A percentile compares a stretch with the other conserved stretches of the same genome.
Evolutionary conservation across 176 grass and related monocot genomes (phyloP).

Genomic region (Oryza meridionalis): DNA sequence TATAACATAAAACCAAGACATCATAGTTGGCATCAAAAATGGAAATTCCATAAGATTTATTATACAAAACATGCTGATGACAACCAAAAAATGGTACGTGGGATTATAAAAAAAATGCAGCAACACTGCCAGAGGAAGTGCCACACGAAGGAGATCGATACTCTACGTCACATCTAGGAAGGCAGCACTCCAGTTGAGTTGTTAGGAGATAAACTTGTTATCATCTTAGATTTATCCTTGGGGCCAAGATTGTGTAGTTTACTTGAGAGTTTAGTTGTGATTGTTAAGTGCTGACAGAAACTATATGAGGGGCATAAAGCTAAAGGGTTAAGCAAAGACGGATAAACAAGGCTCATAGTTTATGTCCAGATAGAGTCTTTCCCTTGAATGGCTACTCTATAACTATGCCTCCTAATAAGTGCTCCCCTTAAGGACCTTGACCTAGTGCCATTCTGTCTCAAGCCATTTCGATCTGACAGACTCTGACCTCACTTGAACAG

Average conservation of each 20-base stretch:
- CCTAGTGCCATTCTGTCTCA: neutral
- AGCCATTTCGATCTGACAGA: neutral
- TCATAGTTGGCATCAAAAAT: constrained; percentile 21
- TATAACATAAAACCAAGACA: neutral
- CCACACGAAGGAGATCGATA: neutral
- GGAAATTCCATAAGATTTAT: constrained; percentile 31
- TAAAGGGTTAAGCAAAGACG: neutral
- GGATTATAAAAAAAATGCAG: neutral
- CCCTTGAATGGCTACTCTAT: too few species aligned
- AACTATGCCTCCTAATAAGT: too few species aligned
- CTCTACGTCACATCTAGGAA: neutral
- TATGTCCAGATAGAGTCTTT: too few species aligned
- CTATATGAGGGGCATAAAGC: neutral
- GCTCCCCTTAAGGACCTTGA: too few species aligned
- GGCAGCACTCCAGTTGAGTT: neutral
- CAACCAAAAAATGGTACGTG: neutral
- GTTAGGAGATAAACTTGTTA: neutral
- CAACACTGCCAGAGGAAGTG: neutral
- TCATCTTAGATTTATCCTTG: neutral
- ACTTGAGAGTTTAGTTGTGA: neutral
- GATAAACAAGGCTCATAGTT: neutral
- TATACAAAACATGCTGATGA: constrained; percentile 20
- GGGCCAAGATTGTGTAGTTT: neutral
- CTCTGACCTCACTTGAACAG: neutral
- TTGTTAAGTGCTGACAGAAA: neutral